Conservation (phyloP, 176 grass and related monocot genomes). For the Poa pratensis region DNA sequence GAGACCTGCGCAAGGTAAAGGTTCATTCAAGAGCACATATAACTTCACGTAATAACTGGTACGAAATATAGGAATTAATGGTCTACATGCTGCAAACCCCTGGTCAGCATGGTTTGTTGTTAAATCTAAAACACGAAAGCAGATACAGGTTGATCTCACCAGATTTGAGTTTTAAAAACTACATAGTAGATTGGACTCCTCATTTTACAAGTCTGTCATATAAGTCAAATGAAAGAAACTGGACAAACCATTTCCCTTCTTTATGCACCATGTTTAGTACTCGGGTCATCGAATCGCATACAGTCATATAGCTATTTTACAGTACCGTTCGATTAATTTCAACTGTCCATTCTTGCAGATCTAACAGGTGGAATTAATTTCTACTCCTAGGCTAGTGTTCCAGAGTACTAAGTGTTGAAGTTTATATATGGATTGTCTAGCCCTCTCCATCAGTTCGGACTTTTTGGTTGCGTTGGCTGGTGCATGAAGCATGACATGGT, state of each 20-base stretch:
- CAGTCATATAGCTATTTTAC: neutral
- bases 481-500: too few relatives aligned
- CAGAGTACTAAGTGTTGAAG: neutral
- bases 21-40: neutral
- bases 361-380: neutral
- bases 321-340: neutral
- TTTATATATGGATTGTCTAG: too few relatives aligned
- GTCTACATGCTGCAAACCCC: slow-evolving; percentile 9
- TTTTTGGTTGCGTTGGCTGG: too few relatives aligned
- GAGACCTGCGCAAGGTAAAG: slow-evolving; percentile 63
- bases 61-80: neutral
- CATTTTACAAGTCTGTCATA: neutral
- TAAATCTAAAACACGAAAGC: neutral
- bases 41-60: neutral
- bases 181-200: neutral
- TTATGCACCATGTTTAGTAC: neutral
- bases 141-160: neutral
- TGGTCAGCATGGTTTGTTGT: neutral
- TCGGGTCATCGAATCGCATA: neutral
- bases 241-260: neutral
- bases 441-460: too few relatives aligned
- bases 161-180: neutral
- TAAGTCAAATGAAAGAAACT: neutral
- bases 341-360: neutral
- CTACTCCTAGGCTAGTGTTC: neutral